Evolutionary conservation across 768 basidiomycete species (phyloP).

Genomic region (Pholiota microspora): DNA sequence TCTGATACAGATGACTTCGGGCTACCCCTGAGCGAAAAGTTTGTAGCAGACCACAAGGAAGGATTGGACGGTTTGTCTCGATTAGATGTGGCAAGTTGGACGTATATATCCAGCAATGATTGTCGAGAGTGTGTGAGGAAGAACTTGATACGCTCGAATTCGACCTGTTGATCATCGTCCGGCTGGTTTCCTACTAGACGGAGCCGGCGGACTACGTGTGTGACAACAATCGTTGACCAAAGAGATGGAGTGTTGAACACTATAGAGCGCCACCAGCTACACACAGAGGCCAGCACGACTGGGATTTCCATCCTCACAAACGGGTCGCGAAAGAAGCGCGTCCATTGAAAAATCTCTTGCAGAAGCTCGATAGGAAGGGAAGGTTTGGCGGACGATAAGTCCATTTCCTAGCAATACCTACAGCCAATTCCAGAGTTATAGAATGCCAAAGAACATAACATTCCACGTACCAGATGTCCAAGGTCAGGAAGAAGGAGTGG

Average conservation of each 20-base stretch:
- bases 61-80: conserved; percentile 1
- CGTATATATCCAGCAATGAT: conserved; percentile 1
- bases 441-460: not conserved
- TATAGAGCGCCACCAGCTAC: conserved; percentile 1
- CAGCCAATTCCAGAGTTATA: not conserved
- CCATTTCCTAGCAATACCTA: not conserved
- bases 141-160: not conserved
- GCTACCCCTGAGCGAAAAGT: not conserved
- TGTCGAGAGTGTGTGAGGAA: not conserved
- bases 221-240: conserved; percentile 5
- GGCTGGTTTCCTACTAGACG: not conserved
- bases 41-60: not conserved
- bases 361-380: not conserved
- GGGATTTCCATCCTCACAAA: not conserved
- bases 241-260: not conserved
- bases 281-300: not conserved
- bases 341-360: conserved; percentile 5
- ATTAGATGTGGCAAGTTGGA: conserved; percentile 6
- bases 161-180: not conserved
- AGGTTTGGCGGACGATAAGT: not conserved
- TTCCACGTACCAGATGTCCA: not conserved
- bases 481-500: not conserved
- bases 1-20: conserved; percentile 1
- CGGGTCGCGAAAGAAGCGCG: not conserved
- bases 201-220: not conserved